Conservation (phyloP, 768 basidiomycete species). For the Hydnomerulius pinastri region DNA sequence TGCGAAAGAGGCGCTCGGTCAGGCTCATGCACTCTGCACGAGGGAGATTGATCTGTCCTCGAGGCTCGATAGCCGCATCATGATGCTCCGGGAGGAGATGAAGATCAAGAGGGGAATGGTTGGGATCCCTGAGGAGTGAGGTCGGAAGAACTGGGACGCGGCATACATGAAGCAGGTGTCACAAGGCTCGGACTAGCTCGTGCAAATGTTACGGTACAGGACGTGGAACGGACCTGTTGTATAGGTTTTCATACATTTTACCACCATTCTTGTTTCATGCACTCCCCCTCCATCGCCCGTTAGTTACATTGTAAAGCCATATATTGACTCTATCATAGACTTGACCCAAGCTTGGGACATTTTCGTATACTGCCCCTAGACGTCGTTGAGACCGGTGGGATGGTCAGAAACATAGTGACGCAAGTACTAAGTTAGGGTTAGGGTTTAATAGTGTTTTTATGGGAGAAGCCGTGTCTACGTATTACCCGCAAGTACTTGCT, state of each 20-base stretch:
- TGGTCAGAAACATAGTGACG: constrained; percentile 1
- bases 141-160: not conserved
- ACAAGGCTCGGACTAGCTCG: not conserved
- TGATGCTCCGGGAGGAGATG: constrained; percentile 74
- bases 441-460: constrained; percentile 11
- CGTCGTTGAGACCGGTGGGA: too few relatives aligned
- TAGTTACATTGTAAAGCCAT: too few relatives aligned
- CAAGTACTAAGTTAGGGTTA: constrained; percentile 13
- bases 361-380: too few relatives aligned
- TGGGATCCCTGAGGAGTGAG: constrained; percentile 19
- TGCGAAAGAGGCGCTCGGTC: constrained; percentile 53
- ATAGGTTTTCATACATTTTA: not conserved
- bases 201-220: not conserved
- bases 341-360: not conserved
- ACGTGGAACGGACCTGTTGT: not conserved
- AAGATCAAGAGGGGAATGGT: constrained; percentile 55
- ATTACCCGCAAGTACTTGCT: constrained; percentile 14
- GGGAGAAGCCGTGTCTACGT: constrained; percentile 11
- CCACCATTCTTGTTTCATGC: not conserved
- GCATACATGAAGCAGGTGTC: not conserved
- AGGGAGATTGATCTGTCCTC: constrained; percentile 63
- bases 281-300: too few relatives aligned
- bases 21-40: constrained; percentile 47
- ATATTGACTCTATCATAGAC: too few relatives aligned
- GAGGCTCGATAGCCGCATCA: constrained; percentile 67